A percentile compares a stretch with the other conserved stretches of the same genome.
phyloP scores from a whole-genome alignment of 208 protist genomes.

The Perkinsela sp. region DNA sequence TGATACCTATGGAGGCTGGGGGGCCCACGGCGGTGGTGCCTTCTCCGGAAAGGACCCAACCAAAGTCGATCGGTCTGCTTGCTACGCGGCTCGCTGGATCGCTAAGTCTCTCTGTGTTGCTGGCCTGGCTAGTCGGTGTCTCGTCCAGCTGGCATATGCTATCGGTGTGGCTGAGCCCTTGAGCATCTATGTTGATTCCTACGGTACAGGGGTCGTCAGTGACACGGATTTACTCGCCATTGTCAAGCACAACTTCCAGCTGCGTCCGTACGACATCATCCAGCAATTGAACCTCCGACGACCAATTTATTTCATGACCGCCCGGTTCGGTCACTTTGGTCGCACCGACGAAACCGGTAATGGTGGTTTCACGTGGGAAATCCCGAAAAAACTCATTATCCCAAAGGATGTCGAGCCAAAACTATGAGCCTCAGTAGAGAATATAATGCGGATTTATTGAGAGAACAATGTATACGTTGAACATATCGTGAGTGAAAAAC shows the following conservation, averaged over 20 bases:
- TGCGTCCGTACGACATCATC: conserved; percentile 87
- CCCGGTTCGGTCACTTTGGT: conserved; percentile 95
- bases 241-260: conserved; percentile 92
- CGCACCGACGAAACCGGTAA: conserved; percentile 45
- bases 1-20: conserved; percentile 98
- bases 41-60: conserved; percentile 99
- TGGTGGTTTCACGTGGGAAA: conserved; percentile 91
- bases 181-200: conserved; percentile 92
- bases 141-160: conserved; percentile 95
- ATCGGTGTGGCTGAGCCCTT: conserved; percentile 93
- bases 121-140: conserved; percentile 61
- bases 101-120: conserved; percentile 91
- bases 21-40: conserved; percentile 95
- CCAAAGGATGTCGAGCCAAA: background rate
- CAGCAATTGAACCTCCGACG: conserved; percentile 72
- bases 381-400: conserved; percentile 65
- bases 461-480: too few relatives aligned
- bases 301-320: conserved; percentile 88
- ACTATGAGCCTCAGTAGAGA: background rate
- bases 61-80: conserved; percentile 97
- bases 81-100: conserved; percentile 94
- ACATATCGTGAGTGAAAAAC: too few relatives aligned
- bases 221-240: conserved; percentile 34
- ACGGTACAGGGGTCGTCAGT: conserved; percentile 74
- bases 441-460: too few relatives aligned